Evolutionary conservation across 495 filamentous ascomycete species (phyloP).

Genomic region (Aspergillus campestris): DNA sequence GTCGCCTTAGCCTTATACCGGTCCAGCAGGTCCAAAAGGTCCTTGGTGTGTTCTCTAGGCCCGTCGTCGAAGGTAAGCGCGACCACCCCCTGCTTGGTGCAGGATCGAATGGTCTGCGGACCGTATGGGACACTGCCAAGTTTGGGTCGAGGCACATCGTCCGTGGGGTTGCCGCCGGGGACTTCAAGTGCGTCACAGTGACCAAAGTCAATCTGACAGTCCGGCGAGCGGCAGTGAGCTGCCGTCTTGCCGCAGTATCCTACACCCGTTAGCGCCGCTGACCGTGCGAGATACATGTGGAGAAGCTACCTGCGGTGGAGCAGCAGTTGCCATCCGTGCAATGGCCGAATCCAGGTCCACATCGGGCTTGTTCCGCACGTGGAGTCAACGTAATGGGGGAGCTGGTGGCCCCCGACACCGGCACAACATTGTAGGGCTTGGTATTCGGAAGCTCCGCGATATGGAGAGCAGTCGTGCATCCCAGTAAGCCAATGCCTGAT

Average conservation of each 20-base stretch:
- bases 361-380: slow-evolving; percentile 22
- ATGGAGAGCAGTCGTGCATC: too few relatives aligned
- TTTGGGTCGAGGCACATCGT: slow-evolving; percentile 48
- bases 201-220: slow-evolving; percentile 62
- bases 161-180: slow-evolving; percentile 54
- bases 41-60: slow-evolving; percentile 58
- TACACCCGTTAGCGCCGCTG: slow-evolving; percentile 11
- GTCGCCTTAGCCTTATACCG: slow-evolving; percentile 61
- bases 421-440: too few relatives aligned
- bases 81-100: slow-evolving; percentile 51
- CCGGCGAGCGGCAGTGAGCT: slow-evolving; percentile 59
- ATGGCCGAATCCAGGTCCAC: slow-evolving; percentile 35
- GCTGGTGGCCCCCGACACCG: background rate
- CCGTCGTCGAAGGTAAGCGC: slow-evolving; percentile 78
- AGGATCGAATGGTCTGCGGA: slow-evolving; percentile 57
- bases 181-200: slow-evolving; percentile 60
- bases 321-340: slow-evolving; percentile 55
- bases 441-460: too few relatives aligned
- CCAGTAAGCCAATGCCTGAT: too few relatives aligned
- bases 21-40: slow-evolving; percentile 61
- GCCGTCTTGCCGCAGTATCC: slow-evolving; percentile 52
- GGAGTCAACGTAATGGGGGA: slow-evolving; percentile 3
- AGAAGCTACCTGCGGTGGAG: slow-evolving; percentile 49
- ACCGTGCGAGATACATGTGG: background rate
- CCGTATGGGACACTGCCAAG: slow-evolving; percentile 52